Percentiles rank a stretch among this genome's conserved stretches.
Conservation (phyloP, 1,139 yeast species). For the Magnusiomyces sp. region DNA sequence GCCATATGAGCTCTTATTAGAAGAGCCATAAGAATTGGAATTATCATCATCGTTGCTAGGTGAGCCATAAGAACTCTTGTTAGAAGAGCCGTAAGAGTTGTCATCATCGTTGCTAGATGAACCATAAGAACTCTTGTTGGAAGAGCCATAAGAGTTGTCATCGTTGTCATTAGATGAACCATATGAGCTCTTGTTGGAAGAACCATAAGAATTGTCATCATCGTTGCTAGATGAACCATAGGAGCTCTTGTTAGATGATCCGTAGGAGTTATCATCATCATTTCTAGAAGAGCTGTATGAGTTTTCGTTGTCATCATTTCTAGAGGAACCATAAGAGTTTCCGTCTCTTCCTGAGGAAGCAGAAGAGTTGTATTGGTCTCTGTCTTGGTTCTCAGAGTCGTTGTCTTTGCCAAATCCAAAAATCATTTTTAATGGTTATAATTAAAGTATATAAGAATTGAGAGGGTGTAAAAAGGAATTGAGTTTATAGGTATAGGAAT, state of each 20-base stretch:
- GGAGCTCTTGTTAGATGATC: not conserved
- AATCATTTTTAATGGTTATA: slow-evolving; percentile 4
- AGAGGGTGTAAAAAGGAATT: not conserved
- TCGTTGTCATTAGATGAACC: not conserved
- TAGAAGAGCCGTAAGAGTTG: slow-evolving; percentile 1
- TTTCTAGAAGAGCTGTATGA: slow-evolving; percentile 18
- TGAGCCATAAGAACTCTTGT: not conserved
- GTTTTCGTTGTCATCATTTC: slow-evolving; percentile 6
- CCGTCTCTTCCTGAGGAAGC: slow-evolving; percentile 16
- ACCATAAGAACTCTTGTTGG: too few relatives aligned
- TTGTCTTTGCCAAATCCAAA: slow-evolving; percentile 2
- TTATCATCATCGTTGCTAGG: slow-evolving; percentile 1
- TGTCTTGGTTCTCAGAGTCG: not conserved
- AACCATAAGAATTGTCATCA: not conserved
- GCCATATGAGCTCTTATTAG: not conserved
- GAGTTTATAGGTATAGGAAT: not conserved
- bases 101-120: not conserved
- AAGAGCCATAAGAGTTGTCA: not conserved
- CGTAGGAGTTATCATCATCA: not conserved
- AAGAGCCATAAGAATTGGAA: not conserved
- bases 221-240: not conserved
- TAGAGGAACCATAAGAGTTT: slow-evolving; percentile 15
- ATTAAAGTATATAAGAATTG: not conserved
- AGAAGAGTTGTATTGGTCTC: slow-evolving; percentile 21
- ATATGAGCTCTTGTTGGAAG: too few relatives aligned